These are phyloP conservation scores for Ascoidea tarda DNA, from an alignment of 805 yeast genomes.

Conservation along the genomic window DNA sequence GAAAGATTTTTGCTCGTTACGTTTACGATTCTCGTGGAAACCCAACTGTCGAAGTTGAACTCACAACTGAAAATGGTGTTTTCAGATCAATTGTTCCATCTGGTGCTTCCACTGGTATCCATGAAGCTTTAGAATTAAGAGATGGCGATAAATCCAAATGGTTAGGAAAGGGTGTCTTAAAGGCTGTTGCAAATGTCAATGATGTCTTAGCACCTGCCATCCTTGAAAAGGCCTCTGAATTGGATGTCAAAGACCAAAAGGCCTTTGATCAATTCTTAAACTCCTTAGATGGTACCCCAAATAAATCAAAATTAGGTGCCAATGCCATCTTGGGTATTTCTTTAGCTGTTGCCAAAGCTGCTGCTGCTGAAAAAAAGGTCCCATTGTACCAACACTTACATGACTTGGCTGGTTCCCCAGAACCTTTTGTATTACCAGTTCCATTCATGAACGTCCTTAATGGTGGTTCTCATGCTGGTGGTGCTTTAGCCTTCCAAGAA, in stretches of 20 bases:
- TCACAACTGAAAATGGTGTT: slow-evolving; percentile 81
- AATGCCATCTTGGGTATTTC: slow-evolving; percentile 98
- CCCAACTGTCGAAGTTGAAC: slow-evolving; percentile 98
- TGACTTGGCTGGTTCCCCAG: slow-evolving; percentile 49
- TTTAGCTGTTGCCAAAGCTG: slow-evolving; percentile 93
- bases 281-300: slow-evolving; percentile 89
- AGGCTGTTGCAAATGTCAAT: slow-evolving; percentile 96
- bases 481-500: slow-evolving; percentile 97
- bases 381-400: slow-evolving; percentile 91
- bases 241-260: slow-evolving; percentile 79
- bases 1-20: slow-evolving; percentile 86
- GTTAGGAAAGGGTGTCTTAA: slow-evolving; percentile 97
- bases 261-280: slow-evolving; percentile 77
- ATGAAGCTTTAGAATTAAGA: slow-evolving; percentile 97
- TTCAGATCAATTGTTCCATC: slow-evolving; percentile 98
- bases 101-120: slow-evolving; percentile 98
- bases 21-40: slow-evolving; percentile 99
- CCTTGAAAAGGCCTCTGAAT: slow-evolving; percentile 41
- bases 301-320: slow-evolving; percentile 97
- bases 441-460: slow-evolving; percentile 98
- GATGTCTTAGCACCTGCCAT: slow-evolving; percentile 90
- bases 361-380: slow-evolving; percentile 89
- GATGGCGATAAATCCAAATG: slow-evolving; percentile 96
- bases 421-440: slow-evolving; percentile 91
- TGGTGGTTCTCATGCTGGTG: slow-evolving; percentile 99